A percentile compares a stretch with the other conserved stretches of the same genome.
Conservation (phyloP, 1,284 basidiomycete genomes). For the Pulchroboletus neoregius region DNA sequence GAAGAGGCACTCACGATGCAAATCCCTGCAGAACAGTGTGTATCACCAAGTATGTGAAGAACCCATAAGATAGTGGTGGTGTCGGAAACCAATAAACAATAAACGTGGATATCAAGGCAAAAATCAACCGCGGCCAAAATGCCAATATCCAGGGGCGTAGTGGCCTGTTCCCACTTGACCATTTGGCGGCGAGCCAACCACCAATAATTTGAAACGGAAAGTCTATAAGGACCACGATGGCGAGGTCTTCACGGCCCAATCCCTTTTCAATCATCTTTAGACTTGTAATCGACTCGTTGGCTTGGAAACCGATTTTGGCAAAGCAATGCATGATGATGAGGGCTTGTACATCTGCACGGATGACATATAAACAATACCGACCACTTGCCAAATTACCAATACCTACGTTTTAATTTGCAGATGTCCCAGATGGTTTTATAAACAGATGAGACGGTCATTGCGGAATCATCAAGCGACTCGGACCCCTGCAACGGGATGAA, state of each 20-base stretch:
- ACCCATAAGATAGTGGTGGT: conserved; percentile 68
- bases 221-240: conserved; percentile 92
- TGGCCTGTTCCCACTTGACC: conserved; percentile 76
- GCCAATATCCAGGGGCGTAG: conserved; percentile 87
- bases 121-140: conserved; percentile 82
- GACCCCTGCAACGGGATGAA: conserved; percentile 52
- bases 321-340: conserved; percentile 88
- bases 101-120: conserved; percentile 71
- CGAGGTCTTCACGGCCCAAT: conserved; percentile 91
- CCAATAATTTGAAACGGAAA: conserved; percentile 97
- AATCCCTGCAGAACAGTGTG: conserved; percentile 87
- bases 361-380: conserved; percentile 1
- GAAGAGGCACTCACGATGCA: conserved; percentile 58
- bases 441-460: conserved; percentile 88
- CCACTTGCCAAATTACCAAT: not conserved
- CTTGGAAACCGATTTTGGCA: conserved; percentile 94
- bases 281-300: conserved; percentile 89
- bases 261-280: conserved; percentile 98
- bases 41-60: conserved; percentile 77
- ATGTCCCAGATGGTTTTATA: conserved; percentile 96
- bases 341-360: conserved; percentile 76
- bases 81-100: conserved; percentile 86
- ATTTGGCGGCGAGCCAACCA: conserved; percentile 94
- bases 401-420: conserved; percentile 81
- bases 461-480: conserved; percentile 66